Percentiles rank a stretch among this genome's conserved stretches.
Evolutionary conservation across 1,139 yeast genomes (phyloP).

Genomic region (Debaryomyces udenii): DNA sequence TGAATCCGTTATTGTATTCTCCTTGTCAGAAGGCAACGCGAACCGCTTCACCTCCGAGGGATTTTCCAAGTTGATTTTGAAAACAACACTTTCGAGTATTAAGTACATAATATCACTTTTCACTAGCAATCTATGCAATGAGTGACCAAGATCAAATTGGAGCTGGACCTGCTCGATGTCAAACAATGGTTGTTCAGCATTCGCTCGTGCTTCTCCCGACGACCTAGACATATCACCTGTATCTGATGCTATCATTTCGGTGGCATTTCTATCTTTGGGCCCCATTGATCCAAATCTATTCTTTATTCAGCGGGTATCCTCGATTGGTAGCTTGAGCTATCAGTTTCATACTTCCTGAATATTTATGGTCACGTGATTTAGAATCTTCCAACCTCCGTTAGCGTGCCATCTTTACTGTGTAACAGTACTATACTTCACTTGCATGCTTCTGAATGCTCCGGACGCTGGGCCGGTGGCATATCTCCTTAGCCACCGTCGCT

Average conservation of each 20-base stretch:
- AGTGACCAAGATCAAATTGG: slow-evolving; percentile 38
- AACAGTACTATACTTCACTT: too few species aligned
- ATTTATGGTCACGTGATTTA: too few species aligned
- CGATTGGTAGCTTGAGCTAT: too few species aligned
- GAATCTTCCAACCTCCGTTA: too few species aligned
- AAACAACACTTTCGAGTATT: slow-evolving; percentile 25
- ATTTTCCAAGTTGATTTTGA: slow-evolving; percentile 38
- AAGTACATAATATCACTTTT: slow-evolving; percentile 41
- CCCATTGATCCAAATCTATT: not conserved
- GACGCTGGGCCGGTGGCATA: too few species aligned
- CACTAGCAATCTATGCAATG: slow-evolving; percentile 31
- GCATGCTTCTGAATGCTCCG: too few species aligned
- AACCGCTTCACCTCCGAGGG: slow-evolving; percentile 40
- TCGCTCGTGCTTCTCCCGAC: not conserved
- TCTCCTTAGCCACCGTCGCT: too few species aligned
- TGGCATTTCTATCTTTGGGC: not conserved
- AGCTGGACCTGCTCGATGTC: slow-evolving; percentile 47
- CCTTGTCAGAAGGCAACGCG: slow-evolving; percentile 25
- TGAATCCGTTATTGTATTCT: slow-evolving; percentile 23
- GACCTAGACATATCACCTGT: not conserved
- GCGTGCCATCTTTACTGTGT: too few species aligned
- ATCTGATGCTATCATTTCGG: not conserved
- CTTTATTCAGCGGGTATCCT: too few species aligned
- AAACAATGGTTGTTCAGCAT: slow-evolving; percentile 25
- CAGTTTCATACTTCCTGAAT: too few species aligned